Evolutionary conservation across 2,329 filamentous ascomycete species (phyloP).

Genomic region (Alternaria brassicae): DNA sequence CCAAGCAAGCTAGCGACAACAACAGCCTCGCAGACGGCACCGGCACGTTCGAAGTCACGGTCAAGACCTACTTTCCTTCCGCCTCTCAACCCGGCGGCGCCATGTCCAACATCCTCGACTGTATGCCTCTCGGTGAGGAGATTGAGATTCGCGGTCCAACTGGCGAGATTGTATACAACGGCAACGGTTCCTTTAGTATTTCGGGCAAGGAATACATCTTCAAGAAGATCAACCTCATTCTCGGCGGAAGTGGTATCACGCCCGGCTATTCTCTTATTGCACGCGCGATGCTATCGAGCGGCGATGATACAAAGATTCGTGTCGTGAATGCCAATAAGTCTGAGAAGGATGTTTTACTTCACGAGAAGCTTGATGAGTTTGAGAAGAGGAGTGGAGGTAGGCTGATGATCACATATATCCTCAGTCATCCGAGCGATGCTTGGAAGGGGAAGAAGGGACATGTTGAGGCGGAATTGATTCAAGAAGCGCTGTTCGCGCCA

Average conservation of each 20-base stretch:
- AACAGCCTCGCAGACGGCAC: not conserved
- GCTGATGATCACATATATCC: conserved; percentile 57
- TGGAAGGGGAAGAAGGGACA: conserved; percentile 59
- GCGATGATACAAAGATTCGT: conserved; percentile 51
- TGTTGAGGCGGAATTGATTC: conserved; percentile 54
- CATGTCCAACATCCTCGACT: not conserved
- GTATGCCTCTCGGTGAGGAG: not conserved
- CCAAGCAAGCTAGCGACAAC: not conserved
- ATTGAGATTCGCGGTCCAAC: not conserved
- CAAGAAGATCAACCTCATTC: conserved; percentile 56
- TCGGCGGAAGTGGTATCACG: conserved; percentile 61
- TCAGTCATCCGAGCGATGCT: conserved; percentile 54
- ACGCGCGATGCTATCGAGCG: conserved; percentile 47
- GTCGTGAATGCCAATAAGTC: conserved; percentile 59
- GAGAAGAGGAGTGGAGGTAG: conserved; percentile 49
- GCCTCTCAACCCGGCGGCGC: not conserved
- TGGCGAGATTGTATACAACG: not conserved
- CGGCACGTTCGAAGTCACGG: not conserved
- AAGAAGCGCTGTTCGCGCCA: conserved; percentile 53
- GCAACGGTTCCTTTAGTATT: not conserved
- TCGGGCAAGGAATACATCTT: conserved; percentile 46
- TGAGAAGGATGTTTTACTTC: conserved; percentile 57
- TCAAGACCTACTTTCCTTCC: not conserved
- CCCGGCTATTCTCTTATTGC: conserved; percentile 61
- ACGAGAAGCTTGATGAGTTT: conserved; percentile 53